Conservation (phyloP, 352 stramenopile genomes). For the Labyrinthula sp. region DNA sequence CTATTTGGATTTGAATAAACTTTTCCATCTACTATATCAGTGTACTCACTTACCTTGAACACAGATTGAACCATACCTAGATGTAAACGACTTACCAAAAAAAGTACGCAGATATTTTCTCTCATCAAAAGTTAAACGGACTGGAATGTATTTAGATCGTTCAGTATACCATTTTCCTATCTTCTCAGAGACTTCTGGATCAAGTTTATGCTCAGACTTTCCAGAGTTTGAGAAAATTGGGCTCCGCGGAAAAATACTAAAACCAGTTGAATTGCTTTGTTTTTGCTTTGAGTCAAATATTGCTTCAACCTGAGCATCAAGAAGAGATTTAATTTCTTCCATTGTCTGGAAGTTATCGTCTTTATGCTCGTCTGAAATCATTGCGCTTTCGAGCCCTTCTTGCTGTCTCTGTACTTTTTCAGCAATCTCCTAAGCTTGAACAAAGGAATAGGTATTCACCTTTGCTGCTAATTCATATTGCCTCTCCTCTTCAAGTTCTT, state of each 20-base stretch:
- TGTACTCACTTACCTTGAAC: constrained; percentile 74
- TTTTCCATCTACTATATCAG: constrained; percentile 16
- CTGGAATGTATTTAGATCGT: constrained; percentile 75
- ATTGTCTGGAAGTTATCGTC: constrained; percentile 23
- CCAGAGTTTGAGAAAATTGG: too few relatives aligned
- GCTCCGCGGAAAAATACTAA: too few relatives aligned
- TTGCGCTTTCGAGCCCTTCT: constrained; percentile 6
- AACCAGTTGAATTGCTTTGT: constrained; percentile 4
- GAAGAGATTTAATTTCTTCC: constrained; percentile 23
- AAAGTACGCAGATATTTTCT: constrained; percentile 70
- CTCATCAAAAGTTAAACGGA: constrained; percentile 77
- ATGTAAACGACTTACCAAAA: too few relatives aligned
- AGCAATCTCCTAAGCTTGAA: constrained; percentile 1
- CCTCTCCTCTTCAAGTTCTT: too few relatives aligned
- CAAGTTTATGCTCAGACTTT: constrained; percentile 1
- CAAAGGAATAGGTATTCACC: too few relatives aligned
- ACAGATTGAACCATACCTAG: too few relatives aligned
- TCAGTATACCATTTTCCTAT: constrained; percentile 37
- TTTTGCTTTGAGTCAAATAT: background rate
- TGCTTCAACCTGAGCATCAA: constrained; percentile 6
- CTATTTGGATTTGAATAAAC: too few relatives aligned
- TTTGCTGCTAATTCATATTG: too few relatives aligned
- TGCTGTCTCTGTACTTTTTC: constrained; percentile 28
- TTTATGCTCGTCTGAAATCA: constrained; percentile 20
- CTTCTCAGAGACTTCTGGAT: too few relatives aligned